Conservation (phyloP, 306 rosid genomes). For the Vicia villosa region DNA sequence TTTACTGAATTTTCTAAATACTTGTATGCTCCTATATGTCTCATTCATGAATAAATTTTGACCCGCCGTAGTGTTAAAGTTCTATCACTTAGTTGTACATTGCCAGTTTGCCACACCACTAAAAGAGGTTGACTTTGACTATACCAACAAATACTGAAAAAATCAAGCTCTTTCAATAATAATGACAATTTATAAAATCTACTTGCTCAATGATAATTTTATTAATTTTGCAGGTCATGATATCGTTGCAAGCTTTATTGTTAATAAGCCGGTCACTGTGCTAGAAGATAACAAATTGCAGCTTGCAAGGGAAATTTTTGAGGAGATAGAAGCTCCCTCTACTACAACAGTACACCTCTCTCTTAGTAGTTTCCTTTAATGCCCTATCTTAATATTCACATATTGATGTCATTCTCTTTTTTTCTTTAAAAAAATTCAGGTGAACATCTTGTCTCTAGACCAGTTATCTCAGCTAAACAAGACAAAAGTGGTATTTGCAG, state of each 20-base stretch:
- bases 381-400: slow-evolving; percentile 11
- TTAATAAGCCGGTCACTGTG: slow-evolving; percentile 58
- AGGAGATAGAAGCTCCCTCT: slow-evolving; percentile 59
- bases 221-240: slow-evolving; percentile 60
- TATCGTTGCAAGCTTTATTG: slow-evolving; percentile 72
- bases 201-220: slow-evolving; percentile 14
- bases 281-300: slow-evolving; percentile 60
- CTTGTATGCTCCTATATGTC: not conserved
- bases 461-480: slow-evolving; percentile 48
- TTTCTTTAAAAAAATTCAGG: slow-evolving; percentile 52
- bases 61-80: not conserved
- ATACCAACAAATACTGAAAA: not conserved
- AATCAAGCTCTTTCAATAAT: slow-evolving; percentile 14
- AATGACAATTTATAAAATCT: slow-evolving; percentile 13
- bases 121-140: slow-evolving; percentile 16
- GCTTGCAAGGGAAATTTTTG: slow-evolving; percentile 63
- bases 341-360: slow-evolving; percentile 58
- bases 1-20: not conserved
- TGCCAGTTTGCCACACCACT: slow-evolving; percentile 4
- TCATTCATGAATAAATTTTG: slow-evolving; percentile 3
- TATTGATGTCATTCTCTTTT: slow-evolving; percentile 26
- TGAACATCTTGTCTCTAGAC: slow-evolving; percentile 65
- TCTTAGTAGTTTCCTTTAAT: slow-evolving; percentile 23
- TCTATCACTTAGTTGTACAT: slow-evolving; percentile 26
- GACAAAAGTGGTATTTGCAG: slow-evolving; percentile 69